Evolutionary conservation across 805 yeast genomes (phyloP), one percentile per base, ranked within the genome.

Genomic region (Candida berthetii): DNA sequence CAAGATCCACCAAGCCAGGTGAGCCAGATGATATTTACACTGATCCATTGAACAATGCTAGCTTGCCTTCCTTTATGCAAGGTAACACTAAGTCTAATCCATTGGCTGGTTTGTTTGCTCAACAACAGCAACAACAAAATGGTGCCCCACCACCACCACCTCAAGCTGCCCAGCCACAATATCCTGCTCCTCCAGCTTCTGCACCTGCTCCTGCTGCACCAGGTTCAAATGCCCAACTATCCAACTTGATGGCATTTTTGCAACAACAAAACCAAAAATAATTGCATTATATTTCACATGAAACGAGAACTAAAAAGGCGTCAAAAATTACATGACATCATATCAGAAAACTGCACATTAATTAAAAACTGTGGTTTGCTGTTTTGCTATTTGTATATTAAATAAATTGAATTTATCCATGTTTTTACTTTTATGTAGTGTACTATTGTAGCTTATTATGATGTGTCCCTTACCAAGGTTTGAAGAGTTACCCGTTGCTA

Each of bases 1-100:
- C 95, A 27, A 80, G 82, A 57, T 84, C 95, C 3, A 82, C 83
- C 42, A 72, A 71, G 51, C 81, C 82, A 2, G 80, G 80, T 48
- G 80, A 74, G 51, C 65, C 74, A 10, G 63, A 56, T 42, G 58
- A 53, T 17, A 47, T 47, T 15, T 57, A 52, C 41, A 51, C 55
- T 35, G 61, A 55, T 41, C 61, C 61, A 34, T 49, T 55, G 31
- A 51, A 47, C 22, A 43, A 46, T n/a, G 44, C 51, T 3, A 42
- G 35, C 24, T 18, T 53, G 17, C 62, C 63, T 9, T 50, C 55
- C 2, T 49, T 55, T 40, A 59, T 62, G 55, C 65, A 64, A 29
- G 51, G 56, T 29, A 58, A 64, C 57, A 55, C 61, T 38, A 72
- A 68, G 28, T 58, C 62, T 15, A 72, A 73, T 48, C 78, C 78